Conservation (phyloP, 371 early-diverging fungal species). For the Paraphysoderma sedebokerense region DNA sequence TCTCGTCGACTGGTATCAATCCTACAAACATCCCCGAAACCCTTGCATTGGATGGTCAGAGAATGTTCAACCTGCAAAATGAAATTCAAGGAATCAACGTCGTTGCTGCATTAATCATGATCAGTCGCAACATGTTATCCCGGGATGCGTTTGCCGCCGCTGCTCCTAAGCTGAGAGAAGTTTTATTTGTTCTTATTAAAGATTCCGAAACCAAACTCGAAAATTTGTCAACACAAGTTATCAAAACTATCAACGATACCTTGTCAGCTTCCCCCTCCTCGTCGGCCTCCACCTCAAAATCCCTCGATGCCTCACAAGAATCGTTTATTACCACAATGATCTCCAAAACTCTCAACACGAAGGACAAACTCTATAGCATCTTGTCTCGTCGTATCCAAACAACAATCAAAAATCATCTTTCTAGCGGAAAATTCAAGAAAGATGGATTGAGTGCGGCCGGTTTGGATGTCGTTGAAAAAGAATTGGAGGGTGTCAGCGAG, state of each 20-base stretch:
- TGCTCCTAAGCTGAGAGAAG: slow-evolving; percentile 18
- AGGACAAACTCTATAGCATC: slow-evolving; percentile 45
- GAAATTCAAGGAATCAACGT: slow-evolving; percentile 44
- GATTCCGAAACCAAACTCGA: slow-evolving; percentile 30
- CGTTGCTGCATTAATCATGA: slow-evolving; percentile 44
- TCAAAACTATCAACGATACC: slow-evolving; percentile 2
- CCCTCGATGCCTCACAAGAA: background rate
- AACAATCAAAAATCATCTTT: slow-evolving; percentile 29
- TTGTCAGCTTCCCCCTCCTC: background rate
- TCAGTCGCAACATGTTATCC: slow-evolving; percentile 38
- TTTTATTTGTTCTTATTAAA: slow-evolving; percentile 30
- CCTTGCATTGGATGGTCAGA: slow-evolving; percentile 36
- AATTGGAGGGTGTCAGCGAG: slow-evolving; percentile 26
- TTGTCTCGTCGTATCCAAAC: slow-evolving; percentile 37
- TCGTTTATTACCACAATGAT: slow-evolving; percentile 38
- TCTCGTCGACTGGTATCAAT: slow-evolving; percentile 10
- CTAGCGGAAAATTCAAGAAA: slow-evolving; percentile 24
- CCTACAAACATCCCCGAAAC: slow-evolving; percentile 42
- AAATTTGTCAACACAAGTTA: slow-evolving; percentile 22
- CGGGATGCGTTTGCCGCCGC: slow-evolving; percentile 10
- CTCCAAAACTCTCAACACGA: slow-evolving; percentile 43
- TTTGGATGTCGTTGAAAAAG: slow-evolving; percentile 31
- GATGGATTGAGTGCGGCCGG: slow-evolving; percentile 35
- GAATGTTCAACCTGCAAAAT: slow-evolving; percentile 40
- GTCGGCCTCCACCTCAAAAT: background rate